phyloP scores from a whole-genome alignment of 2,329 filamentous ascomycete genomes.

The Seiridium unicorne region DNA sequence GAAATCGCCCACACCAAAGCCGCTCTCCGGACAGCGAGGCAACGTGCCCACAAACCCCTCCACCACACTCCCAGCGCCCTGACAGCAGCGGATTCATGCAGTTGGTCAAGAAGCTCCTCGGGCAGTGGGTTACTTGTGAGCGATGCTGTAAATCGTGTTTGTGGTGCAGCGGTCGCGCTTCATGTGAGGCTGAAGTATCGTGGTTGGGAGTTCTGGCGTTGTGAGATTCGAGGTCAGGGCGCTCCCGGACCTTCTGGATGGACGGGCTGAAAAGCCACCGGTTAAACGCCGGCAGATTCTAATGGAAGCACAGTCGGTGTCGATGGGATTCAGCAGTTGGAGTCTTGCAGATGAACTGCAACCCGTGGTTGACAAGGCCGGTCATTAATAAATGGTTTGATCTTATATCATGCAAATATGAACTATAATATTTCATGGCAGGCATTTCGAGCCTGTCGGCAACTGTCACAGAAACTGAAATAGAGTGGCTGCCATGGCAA shows the following conservation, averaged over 20 bases:
- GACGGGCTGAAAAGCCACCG: neutral
- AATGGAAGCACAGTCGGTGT: neutral
- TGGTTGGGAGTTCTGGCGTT: neutral
- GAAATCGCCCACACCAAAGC: neutral
- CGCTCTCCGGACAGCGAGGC: neutral
- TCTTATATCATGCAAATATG: neutral
- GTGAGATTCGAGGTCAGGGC: slow-evolving; percentile 3
- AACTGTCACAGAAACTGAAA: too few species aligned
- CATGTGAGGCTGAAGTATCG: slow-evolving; percentile 1
- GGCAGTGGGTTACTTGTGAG: neutral
- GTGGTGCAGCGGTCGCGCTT: neutral
- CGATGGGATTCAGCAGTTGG: neutral
- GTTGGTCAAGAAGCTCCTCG: neutral
- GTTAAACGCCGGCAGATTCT: neutral
- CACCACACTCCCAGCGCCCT: neutral
- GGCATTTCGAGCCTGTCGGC: too few species aligned
- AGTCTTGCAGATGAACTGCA: neutral
- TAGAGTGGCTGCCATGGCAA: too few species aligned
- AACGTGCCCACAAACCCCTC: neutral
- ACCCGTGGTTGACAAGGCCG: neutral
- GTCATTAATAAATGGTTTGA: neutral
- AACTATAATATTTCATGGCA: too few species aligned
- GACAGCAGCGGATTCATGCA: neutral
- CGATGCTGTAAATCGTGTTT: neutral
- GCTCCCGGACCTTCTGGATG: neutral